Conservation (phyloP, 2,329 filamentous ascomycete genomes). For the Fusarium beomiforme region DNA sequence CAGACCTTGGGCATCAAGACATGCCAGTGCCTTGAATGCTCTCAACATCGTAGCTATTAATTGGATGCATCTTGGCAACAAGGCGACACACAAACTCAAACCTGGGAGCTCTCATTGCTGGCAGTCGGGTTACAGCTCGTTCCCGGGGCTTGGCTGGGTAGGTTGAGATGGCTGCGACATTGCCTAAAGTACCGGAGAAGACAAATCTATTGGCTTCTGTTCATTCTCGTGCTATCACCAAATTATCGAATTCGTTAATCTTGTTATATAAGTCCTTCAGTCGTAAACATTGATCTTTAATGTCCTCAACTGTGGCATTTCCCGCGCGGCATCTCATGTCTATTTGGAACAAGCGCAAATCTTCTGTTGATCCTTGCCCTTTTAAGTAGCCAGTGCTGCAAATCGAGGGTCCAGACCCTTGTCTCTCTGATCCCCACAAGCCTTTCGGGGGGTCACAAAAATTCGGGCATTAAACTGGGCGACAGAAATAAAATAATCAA, state of each 20-base stretch:
- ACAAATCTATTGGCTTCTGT: background rate
- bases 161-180: background rate
- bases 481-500: no score
- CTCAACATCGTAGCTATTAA: background rate
- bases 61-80: background rate
- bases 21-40: conserved; percentile 1
- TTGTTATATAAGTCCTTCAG: background rate
- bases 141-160: background rate
- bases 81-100: background rate
- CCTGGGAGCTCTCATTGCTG: background rate
- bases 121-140: background rate
- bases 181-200: background rate
- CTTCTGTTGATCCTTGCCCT: background rate
- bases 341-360: background rate
- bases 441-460: no score
- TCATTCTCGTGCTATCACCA: background rate
- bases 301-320: background rate
- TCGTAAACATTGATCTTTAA: background rate
- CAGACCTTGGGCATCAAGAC: conserved; percentile 15
- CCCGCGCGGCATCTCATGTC: background rate
- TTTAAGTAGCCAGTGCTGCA: background rate
- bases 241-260: background rate
- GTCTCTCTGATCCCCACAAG: no score
- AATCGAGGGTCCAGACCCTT: background rate
- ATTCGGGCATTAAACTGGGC: no score